phyloP scores from a whole-genome alignment of 164 flowering plant genomes.

The Dillenia turbinata region DNA sequence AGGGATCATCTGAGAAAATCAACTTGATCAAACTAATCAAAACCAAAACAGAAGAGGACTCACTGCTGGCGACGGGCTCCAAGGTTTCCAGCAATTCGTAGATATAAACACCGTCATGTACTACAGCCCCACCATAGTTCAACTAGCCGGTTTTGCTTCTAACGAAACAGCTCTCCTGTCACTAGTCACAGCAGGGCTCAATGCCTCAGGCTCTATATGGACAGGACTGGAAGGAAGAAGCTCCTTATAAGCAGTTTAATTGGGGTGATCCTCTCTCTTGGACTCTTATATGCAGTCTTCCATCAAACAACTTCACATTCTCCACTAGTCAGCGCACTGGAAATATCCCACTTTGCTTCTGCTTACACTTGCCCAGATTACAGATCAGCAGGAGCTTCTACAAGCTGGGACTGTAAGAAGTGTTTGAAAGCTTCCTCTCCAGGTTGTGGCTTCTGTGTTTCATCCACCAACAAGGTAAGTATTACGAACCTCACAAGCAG shows the following conservation, averaged over 20 bases:
- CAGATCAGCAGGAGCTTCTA: constrained; percentile 11
- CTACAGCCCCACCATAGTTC: constrained; percentile 72
- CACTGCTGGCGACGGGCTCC: constrained; percentile 57
- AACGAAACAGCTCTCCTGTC: constrained; percentile 67
- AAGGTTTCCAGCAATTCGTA: constrained; percentile 66
- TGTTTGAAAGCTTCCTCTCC: constrained; percentile 56
- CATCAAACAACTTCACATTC: constrained; percentile 45
- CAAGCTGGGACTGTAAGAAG: constrained; percentile 51
- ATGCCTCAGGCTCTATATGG: constrained; percentile 60
- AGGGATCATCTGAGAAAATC: constrained; percentile 34
- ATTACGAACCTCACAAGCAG: too few relatives aligned
- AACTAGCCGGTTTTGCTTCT: constrained; percentile 61
- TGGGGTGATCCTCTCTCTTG: constrained; percentile 49
- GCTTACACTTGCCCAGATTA: constrained; percentile 42
- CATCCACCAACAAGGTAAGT: constrained; percentile 35
- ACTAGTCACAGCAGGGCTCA: constrained; percentile 59
- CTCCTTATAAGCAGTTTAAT: constrained; percentile 45
- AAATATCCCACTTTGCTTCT: constrained; percentile 23
- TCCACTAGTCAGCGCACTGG: constrained; percentile 25
- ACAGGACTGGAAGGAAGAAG: constrained; percentile 63
- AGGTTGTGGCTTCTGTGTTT: constrained; percentile 60
- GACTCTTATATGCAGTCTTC: constrained; percentile 47
- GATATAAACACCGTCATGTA: constrained; percentile 82
- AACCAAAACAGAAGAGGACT: constrained; percentile 51
- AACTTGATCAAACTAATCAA: constrained; percentile 28